Evolutionary conservation across 495 filamentous ascomycete species (phyloP).

Genomic region (Lasiosphaeria hispida): DNA sequence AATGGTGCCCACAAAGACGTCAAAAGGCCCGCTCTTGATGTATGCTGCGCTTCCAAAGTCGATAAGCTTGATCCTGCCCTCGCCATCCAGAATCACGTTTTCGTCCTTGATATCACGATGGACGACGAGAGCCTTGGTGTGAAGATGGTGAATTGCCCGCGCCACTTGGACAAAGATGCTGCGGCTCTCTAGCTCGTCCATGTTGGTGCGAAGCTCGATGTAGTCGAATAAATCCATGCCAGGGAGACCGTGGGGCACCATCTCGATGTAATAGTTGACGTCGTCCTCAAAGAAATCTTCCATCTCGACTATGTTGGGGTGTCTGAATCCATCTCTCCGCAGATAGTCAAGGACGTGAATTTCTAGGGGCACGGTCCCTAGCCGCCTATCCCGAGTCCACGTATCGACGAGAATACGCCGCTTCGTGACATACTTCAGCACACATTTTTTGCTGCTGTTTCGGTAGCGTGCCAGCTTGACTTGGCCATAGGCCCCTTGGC

Average conservation of each 20-base stretch:
- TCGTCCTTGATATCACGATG: slow-evolving; percentile 99
- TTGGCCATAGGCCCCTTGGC: slow-evolving; percentile 95
- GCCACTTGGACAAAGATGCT: slow-evolving; percentile 96
- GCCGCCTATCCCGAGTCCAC: slow-evolving; percentile 89
- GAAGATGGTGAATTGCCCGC: slow-evolving; percentile 83
- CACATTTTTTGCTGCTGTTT: slow-evolving; percentile 76
- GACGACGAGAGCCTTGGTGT: slow-evolving; percentile 87
- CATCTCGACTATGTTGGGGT: slow-evolving; percentile 99
- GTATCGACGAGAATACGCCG: slow-evolving; percentile 96
- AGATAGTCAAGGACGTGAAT: slow-evolving; percentile 97
- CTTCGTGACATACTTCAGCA: slow-evolving; percentile 98
- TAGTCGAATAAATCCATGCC: slow-evolving; percentile 99
- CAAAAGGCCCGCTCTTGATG: slow-evolving; percentile 96
- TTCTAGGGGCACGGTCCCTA: slow-evolving; percentile 96
- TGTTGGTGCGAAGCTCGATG: slow-evolving; percentile 92
- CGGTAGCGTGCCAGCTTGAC: slow-evolving; percentile 95
- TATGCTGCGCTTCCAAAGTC: slow-evolving; percentile 98
- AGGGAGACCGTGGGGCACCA: slow-evolving; percentile 91
- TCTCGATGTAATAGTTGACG: slow-evolving; percentile 98
- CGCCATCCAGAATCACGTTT: slow-evolving; percentile 92
- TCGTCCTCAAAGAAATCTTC: slow-evolving; percentile 98
- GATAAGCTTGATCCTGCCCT: slow-evolving; percentile 94
- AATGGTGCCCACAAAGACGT: slow-evolving; percentile 98
- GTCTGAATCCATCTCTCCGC: slow-evolving; percentile 76
- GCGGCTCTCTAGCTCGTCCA: slow-evolving; percentile 90